Conservation (phyloP, 441 rosid species). For the Eruca vesicaria region DNA sequence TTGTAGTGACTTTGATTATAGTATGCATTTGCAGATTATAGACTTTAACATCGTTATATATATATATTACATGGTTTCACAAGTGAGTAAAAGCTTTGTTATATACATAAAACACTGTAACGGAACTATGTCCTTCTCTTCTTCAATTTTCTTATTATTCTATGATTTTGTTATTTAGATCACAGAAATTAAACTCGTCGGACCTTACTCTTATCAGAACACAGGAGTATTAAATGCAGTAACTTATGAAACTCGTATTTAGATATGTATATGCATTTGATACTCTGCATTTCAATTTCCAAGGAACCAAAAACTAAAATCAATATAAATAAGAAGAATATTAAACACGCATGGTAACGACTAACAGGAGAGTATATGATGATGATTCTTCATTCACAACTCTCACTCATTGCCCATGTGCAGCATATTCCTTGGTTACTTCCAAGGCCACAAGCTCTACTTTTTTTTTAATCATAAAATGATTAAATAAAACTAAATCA, state of each 20-base stretch:
- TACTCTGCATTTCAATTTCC: background rate
- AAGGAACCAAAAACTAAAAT: background rate
- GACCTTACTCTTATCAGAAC: background rate
- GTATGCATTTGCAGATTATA: background rate
- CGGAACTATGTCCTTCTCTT: background rate
- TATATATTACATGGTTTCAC: background rate
- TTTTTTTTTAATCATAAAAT: background rate
- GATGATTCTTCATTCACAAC: slow-evolving; percentile 10
- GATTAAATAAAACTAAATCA: background rate
- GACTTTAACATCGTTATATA: background rate
- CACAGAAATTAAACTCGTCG: background rate
- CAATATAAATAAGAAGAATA: background rate
- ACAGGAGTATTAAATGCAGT: background rate
- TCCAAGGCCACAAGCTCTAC: slow-evolving; percentile 6
- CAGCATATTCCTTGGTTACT: slow-evolving; percentile 31
- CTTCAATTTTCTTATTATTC: background rate
- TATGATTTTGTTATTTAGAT: background rate
- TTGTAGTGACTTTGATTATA: background rate
- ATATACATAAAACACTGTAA: background rate
- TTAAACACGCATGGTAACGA: slow-evolving; percentile 8
- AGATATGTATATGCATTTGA: background rate
- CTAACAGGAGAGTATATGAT: slow-evolving; percentile 1
- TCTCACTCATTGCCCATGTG: slow-evolving; percentile 28
- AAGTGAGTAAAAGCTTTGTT: background rate
- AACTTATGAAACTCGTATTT: background rate